Evolutionary conservation across 208 protist genomes (phyloP).

Genomic region (Zelonia costaricensis): DNA sequence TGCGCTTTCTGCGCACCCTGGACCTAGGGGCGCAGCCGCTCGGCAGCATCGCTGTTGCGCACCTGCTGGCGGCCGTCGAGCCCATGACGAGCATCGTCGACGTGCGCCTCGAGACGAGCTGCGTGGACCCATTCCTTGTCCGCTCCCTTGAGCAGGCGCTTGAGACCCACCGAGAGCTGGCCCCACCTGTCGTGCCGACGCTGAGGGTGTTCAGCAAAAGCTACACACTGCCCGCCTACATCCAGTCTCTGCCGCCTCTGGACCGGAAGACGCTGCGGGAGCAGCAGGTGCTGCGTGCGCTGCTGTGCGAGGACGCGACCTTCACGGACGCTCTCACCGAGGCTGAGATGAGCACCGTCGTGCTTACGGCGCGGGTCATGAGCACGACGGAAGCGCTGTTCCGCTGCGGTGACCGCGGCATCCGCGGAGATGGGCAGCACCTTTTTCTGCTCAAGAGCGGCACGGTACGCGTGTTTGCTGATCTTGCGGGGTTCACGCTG

Average conservation of each 20-base stretch:
- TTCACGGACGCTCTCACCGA: conserved; percentile 28
- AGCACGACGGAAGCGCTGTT: conserved; percentile 52
- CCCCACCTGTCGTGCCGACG: not conserved
- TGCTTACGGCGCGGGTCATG: conserved; percentile 61
- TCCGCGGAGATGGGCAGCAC: conserved; percentile 66
- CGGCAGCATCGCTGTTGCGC: conserved; percentile 45
- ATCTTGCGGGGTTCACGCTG: conserved; percentile 43
- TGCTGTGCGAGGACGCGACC: conserved; percentile 44
- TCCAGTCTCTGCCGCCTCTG: conserved; percentile 30
- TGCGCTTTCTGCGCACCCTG: conserved; percentile 41
- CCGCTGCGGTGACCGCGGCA: conserved; percentile 37
- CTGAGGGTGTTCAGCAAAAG: not conserved
- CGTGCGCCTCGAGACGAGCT: conserved; percentile 28
- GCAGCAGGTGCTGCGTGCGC: conserved; percentile 58
- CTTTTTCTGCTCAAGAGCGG: conserved; percentile 76
- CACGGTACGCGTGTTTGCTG: conserved; percentile 33
- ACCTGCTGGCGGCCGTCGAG: conserved; percentile 36
- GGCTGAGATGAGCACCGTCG: conserved; percentile 34
- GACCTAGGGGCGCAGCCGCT: conserved; percentile 53
- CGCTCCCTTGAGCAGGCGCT: conserved; percentile 32
- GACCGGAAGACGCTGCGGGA: conserved; percentile 77
- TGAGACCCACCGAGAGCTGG: conserved; percentile 11
- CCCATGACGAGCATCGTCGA: conserved; percentile 24
- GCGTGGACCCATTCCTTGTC: conserved; percentile 35
- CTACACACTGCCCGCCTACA: conserved; percentile 24